phyloP scores from a whole-genome alignment of 2,329 filamentous ascomycete genomes.

The Calonectria crousiana region DNA sequence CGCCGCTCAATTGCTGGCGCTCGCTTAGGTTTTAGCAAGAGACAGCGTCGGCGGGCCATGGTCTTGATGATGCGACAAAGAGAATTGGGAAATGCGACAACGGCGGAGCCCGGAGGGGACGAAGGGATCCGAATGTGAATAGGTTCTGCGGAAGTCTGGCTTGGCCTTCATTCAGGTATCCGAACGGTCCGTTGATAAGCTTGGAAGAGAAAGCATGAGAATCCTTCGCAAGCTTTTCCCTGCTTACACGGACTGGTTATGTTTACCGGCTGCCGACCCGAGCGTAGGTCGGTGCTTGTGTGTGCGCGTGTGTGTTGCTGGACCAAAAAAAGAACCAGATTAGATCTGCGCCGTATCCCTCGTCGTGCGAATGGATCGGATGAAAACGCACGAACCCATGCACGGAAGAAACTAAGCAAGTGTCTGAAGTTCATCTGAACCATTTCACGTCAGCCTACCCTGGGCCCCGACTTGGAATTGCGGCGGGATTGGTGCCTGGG shows the following conservation, averaged over 20 bases:
- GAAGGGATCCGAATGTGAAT: background rate
- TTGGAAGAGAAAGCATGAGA: background rate
- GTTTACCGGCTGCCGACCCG: constrained; percentile 1
- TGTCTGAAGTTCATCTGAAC: constrained; percentile 5
- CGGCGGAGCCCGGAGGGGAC: constrained; percentile 3
- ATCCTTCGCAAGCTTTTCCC: background rate
- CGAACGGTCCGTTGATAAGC: background rate
- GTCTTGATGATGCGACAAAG: constrained; percentile 28
- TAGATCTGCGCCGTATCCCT: background rate
- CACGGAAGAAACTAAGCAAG: background rate
- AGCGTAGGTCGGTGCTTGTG: background rate
- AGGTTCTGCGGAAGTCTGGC: background rate
- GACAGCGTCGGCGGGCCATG: constrained; percentile 22
- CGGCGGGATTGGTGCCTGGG: constrained; percentile 1
- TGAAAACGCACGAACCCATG: background rate
- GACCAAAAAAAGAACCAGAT: constrained; percentile 1
- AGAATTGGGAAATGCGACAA: constrained; percentile 19
- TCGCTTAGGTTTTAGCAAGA: constrained; percentile 32
- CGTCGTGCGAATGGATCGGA: background rate
- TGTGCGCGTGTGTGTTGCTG: background rate
- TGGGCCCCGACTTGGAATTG: background rate
- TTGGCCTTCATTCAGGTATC: background rate
- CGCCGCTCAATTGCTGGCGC: constrained; percentile 37
- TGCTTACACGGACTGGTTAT: constrained; percentile 1
- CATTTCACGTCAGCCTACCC: constrained; percentile 2